Conservation (phyloP, 768 basidiomycete species). For the Rhodotorula paludigena region DNA sequence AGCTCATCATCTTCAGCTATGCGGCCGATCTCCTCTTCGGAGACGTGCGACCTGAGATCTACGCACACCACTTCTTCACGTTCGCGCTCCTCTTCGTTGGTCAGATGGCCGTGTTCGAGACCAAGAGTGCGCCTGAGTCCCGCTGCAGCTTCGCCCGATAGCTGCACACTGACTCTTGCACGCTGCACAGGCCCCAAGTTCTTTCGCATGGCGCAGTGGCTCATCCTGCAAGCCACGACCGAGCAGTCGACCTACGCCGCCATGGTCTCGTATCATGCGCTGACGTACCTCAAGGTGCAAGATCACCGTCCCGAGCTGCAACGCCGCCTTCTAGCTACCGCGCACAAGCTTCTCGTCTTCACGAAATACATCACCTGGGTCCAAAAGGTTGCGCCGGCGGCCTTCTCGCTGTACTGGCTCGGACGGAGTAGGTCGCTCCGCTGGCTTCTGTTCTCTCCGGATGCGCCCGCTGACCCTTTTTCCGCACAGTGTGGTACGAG, state of each 20-base stretch:
- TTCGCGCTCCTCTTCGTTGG: conserved; percentile 18
- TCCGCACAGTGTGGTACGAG: conserved; percentile 21
- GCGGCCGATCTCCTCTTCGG: too few relatives aligned
- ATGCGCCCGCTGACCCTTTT: too few relatives aligned
- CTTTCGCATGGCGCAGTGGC: conserved; percentile 14
- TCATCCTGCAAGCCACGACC: conserved; percentile 21
- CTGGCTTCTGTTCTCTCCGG: too few relatives aligned
- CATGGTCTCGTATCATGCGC: conserved; percentile 17
- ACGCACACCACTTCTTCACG: conserved; percentile 23
- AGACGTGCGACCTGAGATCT: conserved; percentile 9
- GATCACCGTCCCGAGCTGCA: background rate
- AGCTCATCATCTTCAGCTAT: too few relatives aligned
- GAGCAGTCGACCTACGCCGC: conserved; percentile 23
- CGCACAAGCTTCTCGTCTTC: background rate
- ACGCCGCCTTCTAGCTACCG: background rate
- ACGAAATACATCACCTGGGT: conserved; percentile 10
- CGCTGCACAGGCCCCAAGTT: conserved; percentile 16
- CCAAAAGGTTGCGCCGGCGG: conserved; percentile 26
- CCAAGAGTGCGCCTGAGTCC: background rate
- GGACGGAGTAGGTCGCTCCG: conserved; percentile 3
- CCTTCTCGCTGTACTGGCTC: conserved; percentile 25
- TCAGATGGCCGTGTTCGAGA: conserved; percentile 9
- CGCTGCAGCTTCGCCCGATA: background rate
- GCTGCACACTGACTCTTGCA: too few relatives aligned
- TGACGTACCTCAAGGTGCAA: conserved; percentile 6